phyloP scores from a whole-genome alignment of 495 filamentous ascomycete genomes.

The Xylaria telfairii region DNA sequence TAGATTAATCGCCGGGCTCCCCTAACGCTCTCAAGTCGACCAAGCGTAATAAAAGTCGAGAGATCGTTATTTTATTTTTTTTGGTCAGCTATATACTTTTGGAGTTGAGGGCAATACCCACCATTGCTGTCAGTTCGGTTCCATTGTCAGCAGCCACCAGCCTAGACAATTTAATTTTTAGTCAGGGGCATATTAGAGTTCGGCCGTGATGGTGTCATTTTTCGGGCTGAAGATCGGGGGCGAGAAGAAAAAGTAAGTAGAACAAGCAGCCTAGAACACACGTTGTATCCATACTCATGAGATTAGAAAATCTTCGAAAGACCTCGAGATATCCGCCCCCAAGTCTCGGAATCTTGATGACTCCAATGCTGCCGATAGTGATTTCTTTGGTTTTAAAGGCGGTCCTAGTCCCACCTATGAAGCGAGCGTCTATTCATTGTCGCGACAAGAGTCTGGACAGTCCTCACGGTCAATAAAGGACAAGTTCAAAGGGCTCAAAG shows the following conservation, averaged over 20 bases:
- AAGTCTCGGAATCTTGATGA: constrained; percentile 13
- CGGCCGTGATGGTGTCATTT: constrained; percentile 54
- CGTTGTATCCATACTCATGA: constrained; percentile 26
- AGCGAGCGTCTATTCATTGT: constrained; percentile 17
- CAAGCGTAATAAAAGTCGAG: neutral
- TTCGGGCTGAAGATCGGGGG: constrained; percentile 56
- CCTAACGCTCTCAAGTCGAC: neutral
- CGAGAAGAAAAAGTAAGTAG: constrained; percentile 56
- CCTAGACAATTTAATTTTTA: neutral
- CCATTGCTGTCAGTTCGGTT: neutral
- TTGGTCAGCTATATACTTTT: constrained; percentile 5
- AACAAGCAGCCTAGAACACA: neutral
- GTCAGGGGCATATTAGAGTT: too few species aligned
- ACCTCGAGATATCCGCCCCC: constrained; percentile 20
- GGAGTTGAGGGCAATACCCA: neutral
- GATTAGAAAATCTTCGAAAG: constrained; percentile 44
- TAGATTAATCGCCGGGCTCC: neutral
- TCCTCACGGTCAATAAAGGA: constrained; percentile 25
- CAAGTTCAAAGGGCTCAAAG: constrained; percentile 28
- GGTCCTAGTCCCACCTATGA: constrained; percentile 13
- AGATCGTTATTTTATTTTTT: neutral
- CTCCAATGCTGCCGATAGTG: neutral
- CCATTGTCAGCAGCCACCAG: neutral
- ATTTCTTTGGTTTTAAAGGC: constrained; percentile 14
- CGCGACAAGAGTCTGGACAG: constrained; percentile 8